A percentile compares a stretch with the other conserved stretches of the same genome.
phyloP scores from a whole-genome alignment of 2,329 filamentous ascomycete genomes.

The Curvularia lunata region DNA sequence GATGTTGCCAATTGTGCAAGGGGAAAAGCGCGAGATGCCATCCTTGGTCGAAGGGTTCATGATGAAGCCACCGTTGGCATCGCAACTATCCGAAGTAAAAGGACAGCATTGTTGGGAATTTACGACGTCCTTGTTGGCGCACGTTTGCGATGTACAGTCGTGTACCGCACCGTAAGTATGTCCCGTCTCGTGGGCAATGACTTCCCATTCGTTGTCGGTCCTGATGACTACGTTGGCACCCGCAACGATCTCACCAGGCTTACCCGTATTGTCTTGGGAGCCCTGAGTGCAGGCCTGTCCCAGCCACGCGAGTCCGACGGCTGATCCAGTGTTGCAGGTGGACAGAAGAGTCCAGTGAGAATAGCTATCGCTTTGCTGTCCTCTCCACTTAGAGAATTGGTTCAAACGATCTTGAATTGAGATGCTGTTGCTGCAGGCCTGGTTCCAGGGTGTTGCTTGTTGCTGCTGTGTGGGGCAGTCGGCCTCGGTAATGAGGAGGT shows the following conservation, averaged over 20 bases:
- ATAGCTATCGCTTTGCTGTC: slow-evolving; percentile 75
- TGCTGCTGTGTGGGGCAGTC: slow-evolving; percentile 75
- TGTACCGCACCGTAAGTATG: slow-evolving; percentile 97
- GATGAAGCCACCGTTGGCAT: slow-evolving; percentile 80
- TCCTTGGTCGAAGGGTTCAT: slow-evolving; percentile 91
- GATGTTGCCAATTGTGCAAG: slow-evolving; percentile 90
- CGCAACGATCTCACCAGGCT: slow-evolving; percentile 72
- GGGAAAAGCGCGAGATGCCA: slow-evolving; percentile 79
- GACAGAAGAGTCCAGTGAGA: slow-evolving; percentile 93
- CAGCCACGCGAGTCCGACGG: slow-evolving; percentile 92
- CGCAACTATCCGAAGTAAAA: slow-evolving; percentile 68
- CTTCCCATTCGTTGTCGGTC: slow-evolving; percentile 87
- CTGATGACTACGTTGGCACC: slow-evolving; percentile 89
- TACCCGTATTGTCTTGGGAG: slow-evolving; percentile 54
- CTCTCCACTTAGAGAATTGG: slow-evolving; percentile 88
- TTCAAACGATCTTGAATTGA: slow-evolving; percentile 81
- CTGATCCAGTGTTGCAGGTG: slow-evolving; percentile 78
- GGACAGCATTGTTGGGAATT: slow-evolving; percentile 79
- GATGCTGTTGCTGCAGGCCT: slow-evolving; percentile 67
- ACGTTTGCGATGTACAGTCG: slow-evolving; percentile 78
- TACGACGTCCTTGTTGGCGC: slow-evolving; percentile 65
- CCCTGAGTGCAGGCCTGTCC: slow-evolving; percentile 79
- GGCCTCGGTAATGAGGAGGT: slow-evolving; percentile 77
- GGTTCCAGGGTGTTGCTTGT: slow-evolving; percentile 80
- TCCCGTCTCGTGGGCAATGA: slow-evolving; percentile 91